Conservation (phyloP, 2,329 filamentous ascomycete species). For the Xylariaceae sp. region DNA sequence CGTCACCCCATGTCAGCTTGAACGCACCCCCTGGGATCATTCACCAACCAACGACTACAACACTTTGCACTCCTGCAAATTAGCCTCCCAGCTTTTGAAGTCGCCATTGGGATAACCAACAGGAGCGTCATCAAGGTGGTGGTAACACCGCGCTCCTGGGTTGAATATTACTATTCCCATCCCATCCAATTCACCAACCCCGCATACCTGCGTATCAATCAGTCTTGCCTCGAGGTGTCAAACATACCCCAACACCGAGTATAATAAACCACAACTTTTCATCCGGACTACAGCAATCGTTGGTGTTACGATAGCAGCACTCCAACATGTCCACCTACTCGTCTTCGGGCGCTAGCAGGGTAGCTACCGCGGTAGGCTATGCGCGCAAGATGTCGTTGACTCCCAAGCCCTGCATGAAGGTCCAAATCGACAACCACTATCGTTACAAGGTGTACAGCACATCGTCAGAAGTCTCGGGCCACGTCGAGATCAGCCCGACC, state of each 20-base stretch:
- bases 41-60: too few species aligned
- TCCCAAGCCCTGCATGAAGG: conserved; percentile 36
- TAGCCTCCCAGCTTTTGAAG: too few species aligned
- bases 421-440: conserved; percentile 51
- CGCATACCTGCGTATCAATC: neutral
- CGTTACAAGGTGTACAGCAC: conserved; percentile 53
- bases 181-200: too few species aligned
- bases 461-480: conserved; percentile 45
- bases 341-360: conserved; percentile 11
- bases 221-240: neutral
- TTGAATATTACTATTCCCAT: too few species aligned
- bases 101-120: too few species aligned
- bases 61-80: too few species aligned
- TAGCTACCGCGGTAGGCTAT: neutral
- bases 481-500: conserved; percentile 40
- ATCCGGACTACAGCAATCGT: neutral
- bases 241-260: neutral
- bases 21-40: too few species aligned
- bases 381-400: conserved; percentile 14
- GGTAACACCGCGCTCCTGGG: too few species aligned
- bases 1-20: too few species aligned
- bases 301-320: neutral
- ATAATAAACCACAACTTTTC: too few species aligned
- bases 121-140: too few species aligned
- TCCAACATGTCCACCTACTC: conserved; percentile 11